A percentile compares a stretch with the other conserved stretches of the same genome.
Evolutionary conservation across 257 asterid genomes (phyloP).

Genomic region (Oldenlandia corymbosa): DNA sequence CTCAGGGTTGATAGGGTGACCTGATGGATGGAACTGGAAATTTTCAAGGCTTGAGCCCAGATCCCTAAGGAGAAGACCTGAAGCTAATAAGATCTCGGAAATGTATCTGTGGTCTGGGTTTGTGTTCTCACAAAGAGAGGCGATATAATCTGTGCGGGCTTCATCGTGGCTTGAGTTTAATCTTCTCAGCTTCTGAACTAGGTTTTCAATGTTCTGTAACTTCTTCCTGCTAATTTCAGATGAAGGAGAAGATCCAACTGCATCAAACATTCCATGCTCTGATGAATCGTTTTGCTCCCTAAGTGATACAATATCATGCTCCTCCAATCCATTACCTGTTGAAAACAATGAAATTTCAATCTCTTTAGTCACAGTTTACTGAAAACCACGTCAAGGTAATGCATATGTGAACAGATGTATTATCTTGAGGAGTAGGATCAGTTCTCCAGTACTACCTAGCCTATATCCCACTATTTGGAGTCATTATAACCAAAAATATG

Average conservation of each 20-base stretch:
- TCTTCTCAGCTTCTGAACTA: conserved; percentile 76
- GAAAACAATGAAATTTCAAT: conserved; percentile 14
- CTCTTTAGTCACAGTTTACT: neutral
- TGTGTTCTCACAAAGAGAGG: conserved; percentile 74
- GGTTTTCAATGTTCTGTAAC: conserved; percentile 64
- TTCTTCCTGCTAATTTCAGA: conserved; percentile 51
- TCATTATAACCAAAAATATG: neutral
- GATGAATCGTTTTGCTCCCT: conserved; percentile 19
- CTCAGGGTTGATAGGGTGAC: conserved; percentile 88
- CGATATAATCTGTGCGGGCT: conserved; percentile 85
- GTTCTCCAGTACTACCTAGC: no score
- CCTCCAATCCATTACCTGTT: conserved; percentile 40
- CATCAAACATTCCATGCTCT: conserved; percentile 19
- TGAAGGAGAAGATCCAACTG: conserved; percentile 27
- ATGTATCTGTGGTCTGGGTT: conserved; percentile 77
- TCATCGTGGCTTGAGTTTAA: conserved; percentile 90
- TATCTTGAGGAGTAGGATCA: neutral
- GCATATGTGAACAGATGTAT: no score
- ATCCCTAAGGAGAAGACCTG: conserved; percentile 89
- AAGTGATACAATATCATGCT: conserved; percentile 18
- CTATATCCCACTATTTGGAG: no score
- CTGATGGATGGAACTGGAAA: conserved; percentile 78
- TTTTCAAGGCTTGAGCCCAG: conserved; percentile 53
- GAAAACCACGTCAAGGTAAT: neutral
- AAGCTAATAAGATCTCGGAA: conserved; percentile 83